Evolutionary conservation across 306 rosid genomes (phyloP).

Genomic region (Luffa acutangula): DNA sequence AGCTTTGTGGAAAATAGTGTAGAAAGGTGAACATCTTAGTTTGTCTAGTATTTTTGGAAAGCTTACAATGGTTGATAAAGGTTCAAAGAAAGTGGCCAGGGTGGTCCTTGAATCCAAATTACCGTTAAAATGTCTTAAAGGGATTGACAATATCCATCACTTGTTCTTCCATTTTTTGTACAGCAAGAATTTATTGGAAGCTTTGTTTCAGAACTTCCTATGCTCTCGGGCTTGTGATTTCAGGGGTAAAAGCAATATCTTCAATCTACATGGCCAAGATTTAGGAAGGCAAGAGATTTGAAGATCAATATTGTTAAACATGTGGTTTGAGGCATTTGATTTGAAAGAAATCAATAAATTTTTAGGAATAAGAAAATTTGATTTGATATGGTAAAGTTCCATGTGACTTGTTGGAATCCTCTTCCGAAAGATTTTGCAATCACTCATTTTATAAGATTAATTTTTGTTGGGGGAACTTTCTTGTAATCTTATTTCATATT

Average conservation of each 20-base stretch:
- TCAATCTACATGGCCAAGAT: neutral
- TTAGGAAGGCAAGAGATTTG: neutral
- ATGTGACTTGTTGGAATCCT: neutral
- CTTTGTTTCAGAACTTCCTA: neutral
- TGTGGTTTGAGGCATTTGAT: neutral
- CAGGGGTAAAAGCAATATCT: neutral
- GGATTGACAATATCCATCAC: neutral
- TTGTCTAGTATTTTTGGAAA: neutral
- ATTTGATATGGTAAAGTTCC: neutral
- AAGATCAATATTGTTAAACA: neutral
- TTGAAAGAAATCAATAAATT: neutral
- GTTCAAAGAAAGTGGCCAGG: neutral
- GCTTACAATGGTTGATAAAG: neutral
- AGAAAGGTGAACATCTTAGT: neutral
- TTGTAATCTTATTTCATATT: neutral
- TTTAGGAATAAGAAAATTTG: neutral
- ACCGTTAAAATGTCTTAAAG: neutral
- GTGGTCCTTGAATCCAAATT: neutral
- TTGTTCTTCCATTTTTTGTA: neutral
- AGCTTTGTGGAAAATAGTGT: neutral
- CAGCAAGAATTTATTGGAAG: neutral
- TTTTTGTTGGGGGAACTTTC: neutral
- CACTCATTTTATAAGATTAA: neutral
- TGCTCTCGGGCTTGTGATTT: neutral
- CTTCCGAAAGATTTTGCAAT: neutral